Evolutionary conservation across 1,284 basidiomycete species (phyloP).

Genomic region (Papiliotrema terrestris): DNA sequence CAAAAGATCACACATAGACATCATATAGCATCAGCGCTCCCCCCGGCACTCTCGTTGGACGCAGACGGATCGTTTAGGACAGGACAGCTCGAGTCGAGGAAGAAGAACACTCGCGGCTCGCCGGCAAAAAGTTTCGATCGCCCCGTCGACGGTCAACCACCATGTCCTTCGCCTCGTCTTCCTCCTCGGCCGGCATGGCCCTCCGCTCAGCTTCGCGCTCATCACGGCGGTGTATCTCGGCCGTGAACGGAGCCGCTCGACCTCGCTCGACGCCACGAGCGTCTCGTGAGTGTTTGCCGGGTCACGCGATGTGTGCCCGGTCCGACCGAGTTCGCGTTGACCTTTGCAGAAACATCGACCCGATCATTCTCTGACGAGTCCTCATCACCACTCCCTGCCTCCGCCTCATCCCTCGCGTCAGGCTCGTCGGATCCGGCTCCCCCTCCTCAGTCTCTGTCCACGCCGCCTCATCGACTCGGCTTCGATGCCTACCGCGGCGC

Average conservation of each 20-base stretch:
- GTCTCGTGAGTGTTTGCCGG: neutral
- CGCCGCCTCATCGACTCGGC: neutral
- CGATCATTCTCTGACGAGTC: neutral
- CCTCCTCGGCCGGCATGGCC: slow-evolving; percentile 7
- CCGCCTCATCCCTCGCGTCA: no score
- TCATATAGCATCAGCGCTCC: no score
- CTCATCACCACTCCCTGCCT: neutral
- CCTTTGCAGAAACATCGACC: neutral
- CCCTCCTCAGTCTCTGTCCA: neutral
- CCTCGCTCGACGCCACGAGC: no score
- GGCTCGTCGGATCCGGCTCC: neutral
- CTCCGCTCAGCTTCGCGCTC: slow-evolving; percentile 1
- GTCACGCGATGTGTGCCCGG: neutral
- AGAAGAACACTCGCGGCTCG: no score
- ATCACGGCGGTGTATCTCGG: neutral
- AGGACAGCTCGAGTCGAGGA: no score
- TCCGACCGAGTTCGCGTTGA: neutral
- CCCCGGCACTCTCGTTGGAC: no score
- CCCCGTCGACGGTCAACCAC: neutral
- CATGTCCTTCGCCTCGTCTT: slow-evolving; percentile 12
- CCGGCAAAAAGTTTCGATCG: neutral
- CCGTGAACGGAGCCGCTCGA: neutral
- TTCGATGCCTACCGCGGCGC: slow-evolving; percentile 1
- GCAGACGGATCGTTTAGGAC: no score
- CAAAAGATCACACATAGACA: no score